Percentiles rank a stretch among this genome's conserved stretches.
Conservation (phyloP, 2,329 filamentous ascomycete species). For the Ophiostoma perfectum region DNA sequence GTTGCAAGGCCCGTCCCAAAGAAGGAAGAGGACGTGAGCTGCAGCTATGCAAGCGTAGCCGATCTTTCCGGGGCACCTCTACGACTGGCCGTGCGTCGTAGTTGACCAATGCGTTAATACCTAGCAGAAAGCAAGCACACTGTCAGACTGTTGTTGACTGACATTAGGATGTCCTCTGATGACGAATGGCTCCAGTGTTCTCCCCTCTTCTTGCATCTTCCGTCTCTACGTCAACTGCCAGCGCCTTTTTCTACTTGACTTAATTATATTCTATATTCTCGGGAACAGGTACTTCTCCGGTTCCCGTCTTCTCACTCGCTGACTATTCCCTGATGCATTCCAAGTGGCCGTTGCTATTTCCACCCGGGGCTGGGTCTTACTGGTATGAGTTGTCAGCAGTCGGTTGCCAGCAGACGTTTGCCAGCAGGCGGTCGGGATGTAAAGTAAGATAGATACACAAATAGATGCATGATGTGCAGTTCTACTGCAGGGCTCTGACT, state of each 20-base stretch:
- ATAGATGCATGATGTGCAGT: background rate
- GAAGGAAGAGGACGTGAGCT: too few relatives aligned
- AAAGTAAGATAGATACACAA: too few relatives aligned
- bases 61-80: background rate
- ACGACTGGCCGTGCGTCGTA: background rate
- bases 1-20: background rate
- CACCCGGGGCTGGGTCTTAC: background rate
- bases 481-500: too few relatives aligned
- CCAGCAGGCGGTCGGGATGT: too few relatives aligned
- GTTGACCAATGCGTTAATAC: too few relatives aligned
- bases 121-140: too few relatives aligned
- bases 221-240: conserved; percentile 9
- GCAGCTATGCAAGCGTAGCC: background rate
- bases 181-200: conserved; percentile 7
- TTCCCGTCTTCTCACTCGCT: background rate
- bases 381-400: too few relatives aligned
- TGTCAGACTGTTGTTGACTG: too few relatives aligned
- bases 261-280: background rate
- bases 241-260: background rate
- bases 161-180: conserved; percentile 1
- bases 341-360: background rate
- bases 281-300: background rate
- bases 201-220: conserved; percentile 8
- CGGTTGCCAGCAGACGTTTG: too few relatives aligned
- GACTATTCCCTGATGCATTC: background rate